Conservation (phyloP, 2,329 filamentous ascomycete genomes). For the Pseudogymnoascus sp. region DNA sequence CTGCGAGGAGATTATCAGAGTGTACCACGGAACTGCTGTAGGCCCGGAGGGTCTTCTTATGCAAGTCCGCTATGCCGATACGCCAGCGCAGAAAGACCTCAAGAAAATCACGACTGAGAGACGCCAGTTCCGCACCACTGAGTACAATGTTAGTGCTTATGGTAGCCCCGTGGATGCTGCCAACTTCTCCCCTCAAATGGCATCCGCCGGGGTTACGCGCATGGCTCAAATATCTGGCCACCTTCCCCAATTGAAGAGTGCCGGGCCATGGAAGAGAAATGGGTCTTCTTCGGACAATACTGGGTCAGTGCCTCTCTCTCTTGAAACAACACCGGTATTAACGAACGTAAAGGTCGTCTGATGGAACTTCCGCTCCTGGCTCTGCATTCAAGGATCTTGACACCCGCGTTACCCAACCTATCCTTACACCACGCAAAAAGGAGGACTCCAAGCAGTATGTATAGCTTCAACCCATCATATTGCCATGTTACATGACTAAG, state of each 20-base stretch:
- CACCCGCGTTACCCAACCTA: background rate
- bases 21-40: conserved; percentile 71
- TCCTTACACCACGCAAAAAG: conserved; percentile 1
- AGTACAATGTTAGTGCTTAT: conserved; percentile 74
- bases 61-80: conserved; percentile 95
- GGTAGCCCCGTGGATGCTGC: conserved; percentile 40
- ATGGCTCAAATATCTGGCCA: conserved; percentile 25
- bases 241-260: conserved; percentile 21
- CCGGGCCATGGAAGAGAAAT: conserved; percentile 28
- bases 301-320: conserved; percentile 15
- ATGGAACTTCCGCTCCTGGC: conserved; percentile 17
- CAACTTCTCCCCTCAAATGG: conserved; percentile 38
- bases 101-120: conserved; percentile 94
- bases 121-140: conserved; percentile 89
- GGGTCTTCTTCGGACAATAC: conserved; percentile 12
- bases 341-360: background rate
- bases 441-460: background rate
- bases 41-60: conserved; percentile 74
- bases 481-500: background rate
- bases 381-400: conserved; percentile 27
- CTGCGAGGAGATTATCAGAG: conserved; percentile 80
- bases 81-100: conserved; percentile 87
- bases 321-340: background rate
- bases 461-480: background rate
- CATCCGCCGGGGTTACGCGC: conserved; percentile 24